Base-by-base conservation (phyloP, 352 stramenopile species). In the Phytophthora hybrid region DNA sequence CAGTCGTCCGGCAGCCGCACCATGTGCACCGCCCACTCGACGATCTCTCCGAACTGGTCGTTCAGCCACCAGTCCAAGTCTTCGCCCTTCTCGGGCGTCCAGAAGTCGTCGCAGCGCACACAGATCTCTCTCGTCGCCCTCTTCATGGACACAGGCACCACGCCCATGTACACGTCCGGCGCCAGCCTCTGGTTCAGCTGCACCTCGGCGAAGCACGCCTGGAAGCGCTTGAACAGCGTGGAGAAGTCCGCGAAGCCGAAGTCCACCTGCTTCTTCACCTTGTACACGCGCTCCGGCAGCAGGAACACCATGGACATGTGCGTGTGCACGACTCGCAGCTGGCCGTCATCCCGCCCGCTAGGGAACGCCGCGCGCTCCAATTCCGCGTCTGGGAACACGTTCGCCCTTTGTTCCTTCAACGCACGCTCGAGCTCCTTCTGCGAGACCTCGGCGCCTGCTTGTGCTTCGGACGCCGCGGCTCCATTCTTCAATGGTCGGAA, bases 1-100 rank as follows among this genome's bases (percentile, higher is more conserved):
- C 79, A 76, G 18, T 90, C 75, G 60, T 92, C 84, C 0, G 86
- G 79, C 32, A 93, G 79, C 0, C 86, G 86, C 55, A 83, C 76
- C 84, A 93, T 92, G 63, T 91, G 82, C 67, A 93, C 86, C 4
- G 86, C 86, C 86, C 86, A 93, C 76, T 93, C 86, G 14, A 92
- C 64, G 59, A 93, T 91, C 80, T 93, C 86, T 21, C 86, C 86
- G 44, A 82, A 84, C 57, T 84, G 71, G 62, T 92, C 82, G 52
- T 90, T 88, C 13, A 87, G 60, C 81, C 84, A 93, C 70, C 89
- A 93, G 58, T 87, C 79, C 41, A 89, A 77, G 39, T 81, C 69
- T 54, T 68, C 72, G 56, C 81, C 89, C 73, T 89, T 89, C 66
- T 91, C 82, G 11, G 79, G 74, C 49, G 84, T 91, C 86, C 86